These are phyloP conservation scores for Daldinia vernicosa DNA, from an alignment of 495 filamentous ascomycete species.

Conservation along the genomic window DNA sequence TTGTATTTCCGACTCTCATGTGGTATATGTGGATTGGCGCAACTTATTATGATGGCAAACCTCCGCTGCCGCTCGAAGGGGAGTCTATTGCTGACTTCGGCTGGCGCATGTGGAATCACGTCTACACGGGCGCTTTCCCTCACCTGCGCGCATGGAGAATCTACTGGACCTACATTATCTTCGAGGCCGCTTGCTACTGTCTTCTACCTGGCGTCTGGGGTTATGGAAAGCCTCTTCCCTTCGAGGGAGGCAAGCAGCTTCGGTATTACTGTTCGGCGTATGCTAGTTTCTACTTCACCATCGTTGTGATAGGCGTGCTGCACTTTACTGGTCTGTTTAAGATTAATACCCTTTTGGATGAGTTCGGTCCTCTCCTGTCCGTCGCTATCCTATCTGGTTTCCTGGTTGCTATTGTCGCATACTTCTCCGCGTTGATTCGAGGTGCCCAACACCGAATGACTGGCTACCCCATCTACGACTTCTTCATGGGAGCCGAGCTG, in stretches of 20 bases:
- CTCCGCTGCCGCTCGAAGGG: conserved; percentile 72
- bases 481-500: conserved; percentile 98
- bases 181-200: conserved; percentile 83
- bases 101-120: conserved; percentile 69
- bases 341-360: conserved; percentile 92
- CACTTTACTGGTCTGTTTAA: conserved; percentile 87
- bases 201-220: conserved; percentile 83
- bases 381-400: conserved; percentile 92
- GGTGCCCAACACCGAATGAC: conserved; percentile 92
- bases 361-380: conserved; percentile 89
- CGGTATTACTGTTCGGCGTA: conserved; percentile 93
- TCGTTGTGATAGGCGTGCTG: conserved; percentile 69
- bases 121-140: conserved; percentile 85
- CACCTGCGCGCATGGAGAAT: conserved; percentile 82
- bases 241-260: conserved; percentile 82
- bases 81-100: conserved; percentile 75
- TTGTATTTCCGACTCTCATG: conserved; percentile 92
- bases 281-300: conserved; percentile 86
- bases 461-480: conserved; percentile 90
- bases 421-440: conserved; percentile 80
- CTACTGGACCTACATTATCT: conserved; percentile 91
- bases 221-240: conserved; percentile 85
- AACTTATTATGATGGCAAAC: conserved; percentile 84
- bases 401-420: conserved; percentile 80
- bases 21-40: conserved; percentile 99